phyloP scores from a whole-genome alignment of 2,329 filamentous ascomycete genomes.

The Epichloe uncinata region DNA sequence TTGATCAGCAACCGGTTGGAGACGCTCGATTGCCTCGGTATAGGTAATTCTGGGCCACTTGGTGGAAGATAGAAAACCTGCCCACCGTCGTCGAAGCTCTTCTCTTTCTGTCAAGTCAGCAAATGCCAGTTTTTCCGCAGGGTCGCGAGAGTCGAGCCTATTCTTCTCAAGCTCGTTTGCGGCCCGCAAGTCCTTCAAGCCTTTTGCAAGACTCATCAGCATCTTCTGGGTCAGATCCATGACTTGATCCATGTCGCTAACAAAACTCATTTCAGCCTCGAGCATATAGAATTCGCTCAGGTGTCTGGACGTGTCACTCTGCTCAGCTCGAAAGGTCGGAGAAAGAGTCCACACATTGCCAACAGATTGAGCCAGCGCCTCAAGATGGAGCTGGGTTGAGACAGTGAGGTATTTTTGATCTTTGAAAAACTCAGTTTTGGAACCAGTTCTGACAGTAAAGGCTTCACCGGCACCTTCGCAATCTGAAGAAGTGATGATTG shows the following conservation, averaged over 20 bases:
- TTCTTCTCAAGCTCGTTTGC: slow-evolving; percentile 30
- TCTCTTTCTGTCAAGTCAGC: slow-evolving; percentile 27
- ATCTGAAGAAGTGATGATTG: slow-evolving; percentile 90
- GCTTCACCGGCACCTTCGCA: slow-evolving; percentile 95
- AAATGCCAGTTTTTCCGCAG: slow-evolving; percentile 28
- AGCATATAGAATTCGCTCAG: slow-evolving; percentile 99
- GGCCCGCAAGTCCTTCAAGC: slow-evolving; percentile 27
- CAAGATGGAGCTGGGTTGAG: slow-evolving; percentile 85
- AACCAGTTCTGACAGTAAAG: slow-evolving; percentile 53
- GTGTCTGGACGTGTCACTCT: slow-evolving; percentile 85
- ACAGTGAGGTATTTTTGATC: slow-evolving; percentile 90
- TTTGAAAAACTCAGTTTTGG: slow-evolving; percentile 53
- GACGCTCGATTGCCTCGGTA: slow-evolving; percentile 55
- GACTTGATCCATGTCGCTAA: slow-evolving; percentile 52
- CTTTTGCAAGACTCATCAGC: slow-evolving; percentile 40
- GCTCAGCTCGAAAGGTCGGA: slow-evolving; percentile 86
- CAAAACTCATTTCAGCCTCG: slow-evolving; percentile 78
- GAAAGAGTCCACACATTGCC: slow-evolving; percentile 90
- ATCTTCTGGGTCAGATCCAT: slow-evolving; percentile 74
- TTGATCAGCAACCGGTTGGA: slow-evolving; percentile 44
- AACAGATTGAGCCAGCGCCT: slow-evolving; percentile 78
- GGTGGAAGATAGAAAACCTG: slow-evolving; percentile 39
- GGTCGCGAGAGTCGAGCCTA: slow-evolving; percentile 21
- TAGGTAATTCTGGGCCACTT: slow-evolving; percentile 78
- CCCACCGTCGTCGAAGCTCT: slow-evolving; percentile 57